A percentile compares a stretch with the other conserved stretches of the same genome.
Conservation (phyloP, 768 basidiomycete species). For the Neoboletus brunneissimus region DNA sequence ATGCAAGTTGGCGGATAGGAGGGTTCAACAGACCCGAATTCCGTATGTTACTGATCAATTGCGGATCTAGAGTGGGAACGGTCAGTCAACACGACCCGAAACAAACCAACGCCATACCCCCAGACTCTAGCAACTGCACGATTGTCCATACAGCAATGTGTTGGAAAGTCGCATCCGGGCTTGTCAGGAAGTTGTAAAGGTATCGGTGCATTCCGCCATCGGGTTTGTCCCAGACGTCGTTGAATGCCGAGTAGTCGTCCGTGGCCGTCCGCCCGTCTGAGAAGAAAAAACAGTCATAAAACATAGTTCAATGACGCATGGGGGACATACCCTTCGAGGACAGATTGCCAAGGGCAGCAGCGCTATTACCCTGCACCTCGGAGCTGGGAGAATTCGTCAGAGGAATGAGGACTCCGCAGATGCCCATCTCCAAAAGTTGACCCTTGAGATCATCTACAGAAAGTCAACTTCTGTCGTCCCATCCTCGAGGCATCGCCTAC, state of each 20-base stretch:
- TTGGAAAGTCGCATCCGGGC: conserved; percentile 95
- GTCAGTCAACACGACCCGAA: neutral
- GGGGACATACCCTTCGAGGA: conserved; percentile 81
- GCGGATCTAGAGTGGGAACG: conserved; percentile 56
- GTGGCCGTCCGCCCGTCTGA: conserved; percentile 72
- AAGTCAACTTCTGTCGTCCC: conserved; percentile 3
- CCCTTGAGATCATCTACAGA: conserved; percentile 90
- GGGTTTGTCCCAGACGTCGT: conserved; percentile 96
- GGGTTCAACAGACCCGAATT: conserved; percentile 77
- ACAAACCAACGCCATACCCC: conserved; percentile 47
- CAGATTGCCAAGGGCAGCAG: conserved; percentile 94
- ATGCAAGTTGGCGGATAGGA: conserved; percentile 81
- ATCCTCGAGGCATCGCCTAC: conserved; percentile 43
- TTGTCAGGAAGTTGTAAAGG: conserved; percentile 89
- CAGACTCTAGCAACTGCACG: conserved; percentile 95
- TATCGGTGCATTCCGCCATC: conserved; percentile 97
- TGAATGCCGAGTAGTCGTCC: conserved; percentile 96
- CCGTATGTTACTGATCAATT: conserved; percentile 88
- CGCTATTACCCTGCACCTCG: conserved; percentile 98
- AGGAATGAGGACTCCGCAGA: conserved; percentile 96
- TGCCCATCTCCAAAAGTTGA: conserved; percentile 95
- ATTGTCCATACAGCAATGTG: conserved; percentile 99
- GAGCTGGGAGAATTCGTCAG: conserved; percentile 94
- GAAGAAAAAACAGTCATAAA: neutral
- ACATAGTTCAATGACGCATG: neutral